Base-by-base conservation (phyloP, 768 basidiomycete genomes). In the Auricularia sp. region DNA sequence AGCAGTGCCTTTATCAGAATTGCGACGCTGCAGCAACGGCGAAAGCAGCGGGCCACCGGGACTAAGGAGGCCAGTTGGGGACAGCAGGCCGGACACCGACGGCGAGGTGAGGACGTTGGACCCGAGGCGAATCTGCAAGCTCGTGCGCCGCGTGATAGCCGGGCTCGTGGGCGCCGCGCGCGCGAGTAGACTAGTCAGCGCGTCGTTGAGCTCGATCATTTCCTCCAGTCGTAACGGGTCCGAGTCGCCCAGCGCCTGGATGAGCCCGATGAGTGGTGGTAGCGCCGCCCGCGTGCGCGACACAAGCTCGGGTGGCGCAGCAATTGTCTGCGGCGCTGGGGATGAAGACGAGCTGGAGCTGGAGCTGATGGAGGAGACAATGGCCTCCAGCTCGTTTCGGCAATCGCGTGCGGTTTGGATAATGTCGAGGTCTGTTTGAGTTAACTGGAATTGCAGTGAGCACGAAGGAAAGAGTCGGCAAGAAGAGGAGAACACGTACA, bases 171-270 rank as follows among this genome's bases (percentile, higher is more conserved):
- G 65, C 1, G 79, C 74, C 3, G 84, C 77, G 29, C 77, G 78
- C 62, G 82, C 81, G 18, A 95, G 71, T 11, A 86, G 74, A 0
- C 76, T 73, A 7, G 83, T 82, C 29, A 98, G 77, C 47, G 79
- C 77, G 72, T 97, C 95, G 68, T 91, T 90, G 33, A 94, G 74
- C 1, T 70, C 75, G 8, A 95, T 78, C 13, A 95, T 77, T 62
- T 85, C 86, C 67, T 87, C 85, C 71, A 94, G 72, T 10, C 69
- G 61, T 11, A 72, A 71, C 0, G 86, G 82, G 67, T 90, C 78
- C 1, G 82, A 83, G 56, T 24, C 56, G 56, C 56, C 56, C 29
- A 59, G 7, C 47, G 77, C 75, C 68, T 85, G 82, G 42, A 89
- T 86, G 58, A 82, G 75, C 1, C 73, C 71, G 6, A 80, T 75